phyloP scores from a whole-genome alignment of 345 rosid genomes.

The Lenwebbia sp. region DNA sequence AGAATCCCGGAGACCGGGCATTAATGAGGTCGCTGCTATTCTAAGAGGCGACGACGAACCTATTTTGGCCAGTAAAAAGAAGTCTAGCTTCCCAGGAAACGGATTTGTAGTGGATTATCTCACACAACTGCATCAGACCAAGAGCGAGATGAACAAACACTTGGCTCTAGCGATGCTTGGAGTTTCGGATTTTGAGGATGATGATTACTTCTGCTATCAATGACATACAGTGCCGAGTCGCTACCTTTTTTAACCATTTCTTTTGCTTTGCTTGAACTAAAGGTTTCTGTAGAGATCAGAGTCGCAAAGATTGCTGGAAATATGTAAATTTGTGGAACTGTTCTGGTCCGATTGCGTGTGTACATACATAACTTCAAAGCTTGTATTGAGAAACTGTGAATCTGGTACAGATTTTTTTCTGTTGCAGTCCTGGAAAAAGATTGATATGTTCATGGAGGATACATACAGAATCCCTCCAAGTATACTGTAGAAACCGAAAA shows the following conservation, averaged over 20 bases:
- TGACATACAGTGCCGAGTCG: slow-evolving; percentile 8
- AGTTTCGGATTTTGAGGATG: slow-evolving; percentile 62
- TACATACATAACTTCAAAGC: slow-evolving; percentile 18
- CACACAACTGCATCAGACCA: slow-evolving; percentile 48
- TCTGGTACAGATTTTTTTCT: not conserved
- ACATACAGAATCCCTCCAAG: not conserved
- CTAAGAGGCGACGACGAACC: slow-evolving; percentile 49
- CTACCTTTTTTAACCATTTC: not conserved
- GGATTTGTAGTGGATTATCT: slow-evolving; percentile 38
- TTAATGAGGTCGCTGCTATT: slow-evolving; percentile 41
- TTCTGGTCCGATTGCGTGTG: slow-evolving; percentile 1
- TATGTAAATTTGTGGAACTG: not conserved
- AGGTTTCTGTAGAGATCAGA: not conserved
- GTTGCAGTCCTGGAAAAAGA: not conserved
- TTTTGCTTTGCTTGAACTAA: not conserved
- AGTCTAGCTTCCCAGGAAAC: slow-evolving; percentile 39
- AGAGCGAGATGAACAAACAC: slow-evolving; percentile 77
- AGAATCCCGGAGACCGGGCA: slow-evolving; percentile 61
- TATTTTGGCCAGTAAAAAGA: slow-evolving; percentile 24
- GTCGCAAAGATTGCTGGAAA: not conserved
- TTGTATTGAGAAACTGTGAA: not conserved
- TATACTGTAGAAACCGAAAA: not conserved
- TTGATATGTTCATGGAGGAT: not conserved
- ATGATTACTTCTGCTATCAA: slow-evolving; percentile 40
- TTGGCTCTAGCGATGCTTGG: slow-evolving; percentile 87